Evolutionary conservation across 805 yeast genomes (phyloP).

Genomic region (Ogataea minuta): DNA sequence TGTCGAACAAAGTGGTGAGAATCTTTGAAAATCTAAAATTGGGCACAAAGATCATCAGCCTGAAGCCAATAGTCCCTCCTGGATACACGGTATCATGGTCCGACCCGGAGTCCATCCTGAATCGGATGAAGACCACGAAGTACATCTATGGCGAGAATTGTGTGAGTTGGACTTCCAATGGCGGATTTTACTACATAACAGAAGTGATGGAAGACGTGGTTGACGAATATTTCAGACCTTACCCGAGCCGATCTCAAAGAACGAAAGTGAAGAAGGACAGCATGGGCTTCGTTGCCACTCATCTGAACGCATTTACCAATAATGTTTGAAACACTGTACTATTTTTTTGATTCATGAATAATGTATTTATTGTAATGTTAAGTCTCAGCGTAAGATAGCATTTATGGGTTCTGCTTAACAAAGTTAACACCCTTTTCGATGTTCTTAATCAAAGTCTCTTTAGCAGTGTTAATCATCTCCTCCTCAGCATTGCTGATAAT

Average conservation of each 20-base stretch:
- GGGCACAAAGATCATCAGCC: conserved; percentile 76
- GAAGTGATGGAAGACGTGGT: conserved; percentile 48
- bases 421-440: conserved; percentile 92
- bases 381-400: conserved; percentile 1
- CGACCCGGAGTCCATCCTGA: conserved; percentile 55
- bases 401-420: conserved; percentile 67
- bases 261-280: conserved; percentile 21
- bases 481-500: conserved; percentile 73
- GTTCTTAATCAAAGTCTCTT: conserved; percentile 87
- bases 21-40: conserved; percentile 61
- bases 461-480: conserved; percentile 75
- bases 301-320: conserved; percentile 34
- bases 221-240: conserved; percentile 32
- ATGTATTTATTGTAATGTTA: conserved; percentile 1
- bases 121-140: conserved; percentile 60
- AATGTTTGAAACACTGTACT: conserved; percentile 24
- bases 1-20: conserved; percentile 64
- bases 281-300: conserved; percentile 20
- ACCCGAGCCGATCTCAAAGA: conserved; percentile 27
- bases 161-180: conserved; percentile 90
- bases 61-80: conserved; percentile 76
- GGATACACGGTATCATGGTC: conserved; percentile 64
- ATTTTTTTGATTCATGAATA: not conserved
- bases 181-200: conserved; percentile 74
- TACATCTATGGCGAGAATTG: conserved; percentile 64